Percentiles rank a stretch among this genome's conserved stretches.
Conservation (phyloP, 2,329 filamentous ascomycete genomes). For the Keithomyces neogunnii region DNA sequence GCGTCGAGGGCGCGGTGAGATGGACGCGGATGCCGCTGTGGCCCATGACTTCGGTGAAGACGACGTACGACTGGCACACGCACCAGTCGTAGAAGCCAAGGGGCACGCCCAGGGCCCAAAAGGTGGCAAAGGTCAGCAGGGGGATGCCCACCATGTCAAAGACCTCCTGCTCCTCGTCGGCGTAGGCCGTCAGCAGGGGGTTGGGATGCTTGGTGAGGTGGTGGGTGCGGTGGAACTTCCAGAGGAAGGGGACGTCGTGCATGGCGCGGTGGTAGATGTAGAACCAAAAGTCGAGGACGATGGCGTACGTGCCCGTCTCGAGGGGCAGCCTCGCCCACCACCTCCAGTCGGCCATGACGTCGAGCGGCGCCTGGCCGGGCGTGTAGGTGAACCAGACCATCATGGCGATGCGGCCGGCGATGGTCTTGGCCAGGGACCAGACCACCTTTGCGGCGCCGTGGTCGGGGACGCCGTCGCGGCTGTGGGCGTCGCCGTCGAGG, state of each 20-base stretch:
- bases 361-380: constrained; percentile 15
- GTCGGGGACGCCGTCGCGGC: constrained; percentile 28
- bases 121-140: constrained; percentile 25
- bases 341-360: constrained; percentile 5
- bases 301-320: constrained; percentile 18
- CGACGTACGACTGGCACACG: constrained; percentile 34
- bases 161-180: constrained; percentile 32
- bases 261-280: constrained; percentile 28
- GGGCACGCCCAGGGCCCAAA: constrained; percentile 25
- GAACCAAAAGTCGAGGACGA: constrained; percentile 33
- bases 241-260: constrained; percentile 30
- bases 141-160: constrained; percentile 32
- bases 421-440: constrained; percentile 23
- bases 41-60: constrained; percentile 29
- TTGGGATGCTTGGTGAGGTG: constrained; percentile 36
- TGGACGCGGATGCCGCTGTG: constrained; percentile 31
- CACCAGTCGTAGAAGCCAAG: constrained; percentile 39
- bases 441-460: constrained; percentile 25
- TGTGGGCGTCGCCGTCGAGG: constrained; percentile 29
- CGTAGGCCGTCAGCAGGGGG: constrained; percentile 17
- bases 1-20: constrained; percentile 20
- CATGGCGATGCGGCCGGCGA: constrained; percentile 23
- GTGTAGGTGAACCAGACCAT: constrained; percentile 19
- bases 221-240: constrained; percentile 35
- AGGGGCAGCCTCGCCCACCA: constrained; percentile 26